Base-by-base conservation (phyloP, 306 rosid genomes). In the Rubus parviflorus region DNA sequence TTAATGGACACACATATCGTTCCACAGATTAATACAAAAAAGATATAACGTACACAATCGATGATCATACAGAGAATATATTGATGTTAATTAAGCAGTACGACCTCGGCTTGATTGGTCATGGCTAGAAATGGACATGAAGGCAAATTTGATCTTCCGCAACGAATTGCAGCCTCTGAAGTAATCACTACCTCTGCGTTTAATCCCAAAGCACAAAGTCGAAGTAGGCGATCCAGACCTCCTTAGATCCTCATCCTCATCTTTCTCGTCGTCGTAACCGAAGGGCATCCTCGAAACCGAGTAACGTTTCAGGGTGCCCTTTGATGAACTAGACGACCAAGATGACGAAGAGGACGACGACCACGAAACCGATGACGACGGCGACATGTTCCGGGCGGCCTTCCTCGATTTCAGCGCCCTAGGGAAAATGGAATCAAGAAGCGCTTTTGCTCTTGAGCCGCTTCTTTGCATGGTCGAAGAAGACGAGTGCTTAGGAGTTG, bases 141-240 rank as follows among this genome's bases (percentile, higher is more conserved):
- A 54, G 5, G 72, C 72, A 72, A 25, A 47, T 67, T 74, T 77
- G 68, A 79, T 48, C 52, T 46, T 82, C 79, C 38, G 25, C 51
- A 58, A 11, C 9, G 63, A 23, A 37, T 23, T 73, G 62, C 83
- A 57, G 11, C 83, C 67, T 13, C 77, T 42, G 23, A 75, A 69
- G 7, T 49, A 46, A 38, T 49, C n/a, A 30, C 42, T 52, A 40
- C 23, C 42, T 71, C 52, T 75, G n/a, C 67, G 30, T 77, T 41
- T 60, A 5, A 68, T 67, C 19, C 79, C 75, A 66, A 80, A 83
- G 52, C 87, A 74, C 74, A 70, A 74, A 7, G 74, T 74, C 45
- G 85, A 80, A 37, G 49, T 83, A 0, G 83, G 79, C 23, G 87
- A 83, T 61, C 67, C 15, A 3, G 75, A 38, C 3, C 41, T 75